phyloP scores from a whole-genome alignment of 1,284 basidiomycete genomes.

The Athelia psychrophila region DNA sequence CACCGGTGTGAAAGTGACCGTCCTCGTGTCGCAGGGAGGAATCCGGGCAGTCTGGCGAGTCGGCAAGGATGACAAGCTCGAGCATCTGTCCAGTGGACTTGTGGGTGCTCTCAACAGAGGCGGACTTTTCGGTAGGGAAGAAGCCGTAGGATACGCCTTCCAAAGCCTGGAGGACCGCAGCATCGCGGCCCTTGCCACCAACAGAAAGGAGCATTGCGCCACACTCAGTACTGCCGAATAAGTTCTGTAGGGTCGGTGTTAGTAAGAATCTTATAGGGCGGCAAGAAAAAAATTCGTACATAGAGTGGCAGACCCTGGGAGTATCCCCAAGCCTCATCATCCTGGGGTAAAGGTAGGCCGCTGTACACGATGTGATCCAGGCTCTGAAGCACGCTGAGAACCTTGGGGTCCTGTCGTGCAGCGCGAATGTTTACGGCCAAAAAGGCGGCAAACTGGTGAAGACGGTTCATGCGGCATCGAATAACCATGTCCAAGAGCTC shows the following conservation, averaged over 20 bases:
- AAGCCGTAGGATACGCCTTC: constrained; percentile 58
- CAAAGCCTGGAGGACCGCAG: constrained; percentile 49
- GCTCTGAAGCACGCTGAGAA: constrained; percentile 51
- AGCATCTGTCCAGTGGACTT: constrained; percentile 51
- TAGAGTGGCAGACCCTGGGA: neutral
- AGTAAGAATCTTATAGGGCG: constrained; percentile 9
- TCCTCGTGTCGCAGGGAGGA: constrained; percentile 52
- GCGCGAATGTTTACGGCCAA: constrained; percentile 58
- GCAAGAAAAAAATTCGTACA: neutral
- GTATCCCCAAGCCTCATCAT: constrained; percentile 64
- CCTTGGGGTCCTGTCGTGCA: constrained; percentile 57
- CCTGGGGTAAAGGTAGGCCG: constrained; percentile 55
- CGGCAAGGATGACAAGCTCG: constrained; percentile 61
- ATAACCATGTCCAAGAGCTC: constrained; percentile 71
- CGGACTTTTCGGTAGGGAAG: constrained; percentile 41
- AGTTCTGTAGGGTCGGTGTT: constrained; percentile 39
- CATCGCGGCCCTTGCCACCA: constrained; percentile 41
- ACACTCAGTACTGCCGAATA: constrained; percentile 72
- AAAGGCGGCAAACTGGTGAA: constrained; percentile 70
- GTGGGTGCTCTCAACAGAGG: constrained; percentile 38
- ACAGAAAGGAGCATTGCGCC: constrained; percentile 60
- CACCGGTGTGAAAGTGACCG: constrained; percentile 72
- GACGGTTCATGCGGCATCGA: constrained; percentile 61
- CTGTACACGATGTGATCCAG: constrained; percentile 62
- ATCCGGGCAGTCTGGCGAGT: constrained; percentile 67